Evolutionary conservation across 208 protist species (phyloP), one percentile per base, ranked within the genome.

Genomic region (Leishmania gerbilli): DNA sequence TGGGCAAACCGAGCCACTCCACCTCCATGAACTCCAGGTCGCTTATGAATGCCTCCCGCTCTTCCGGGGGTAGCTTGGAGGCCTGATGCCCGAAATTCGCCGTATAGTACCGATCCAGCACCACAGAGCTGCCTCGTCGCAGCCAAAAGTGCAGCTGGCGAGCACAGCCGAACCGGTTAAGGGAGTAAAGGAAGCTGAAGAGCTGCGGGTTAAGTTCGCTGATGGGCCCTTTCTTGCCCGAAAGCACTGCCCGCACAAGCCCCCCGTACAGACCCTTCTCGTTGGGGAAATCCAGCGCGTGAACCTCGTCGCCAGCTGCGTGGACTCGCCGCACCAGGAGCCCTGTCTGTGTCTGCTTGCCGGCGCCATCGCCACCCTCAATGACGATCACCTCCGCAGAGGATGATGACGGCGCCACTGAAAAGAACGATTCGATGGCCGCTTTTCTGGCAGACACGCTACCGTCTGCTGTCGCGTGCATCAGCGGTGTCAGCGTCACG

Each of bases 61-160:
- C 76, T 9, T 89, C 91, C 21, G 77, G 79, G 31, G 89, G 82
- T 49, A 97, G 82, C 80, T 98, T 98, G 40, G 90, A 93, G 37
- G 89, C 93, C 75, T 98, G 96, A 82, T 98, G 93, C 11, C 96
- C 96, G 65, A 93, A 98, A 79, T 97, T 98, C 34, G 95, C 89
- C 6, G 95, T 96, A 77, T 97, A 95, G 82, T 98, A 98, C 27
- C 96, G 88, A 84, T 98, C 96, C 11, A 97, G 85, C 77, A 98
- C 79, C 47, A 98, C 90, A 37, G 82, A 85, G 51, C 65, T 80
- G 21, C 95, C 94, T n/a, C 85, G 88, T 7, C 62, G 64, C 65
- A 93, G 71, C 93, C 94, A 97, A 58, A 87, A 91, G 9, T 74
- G 79, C 77, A 98, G 85, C 67, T 92, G 76, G 1, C 91, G 88